phyloP scores from a whole-genome alignment of 2,329 filamentous ascomycete genomes.

The Penicillium sp. region DNA sequence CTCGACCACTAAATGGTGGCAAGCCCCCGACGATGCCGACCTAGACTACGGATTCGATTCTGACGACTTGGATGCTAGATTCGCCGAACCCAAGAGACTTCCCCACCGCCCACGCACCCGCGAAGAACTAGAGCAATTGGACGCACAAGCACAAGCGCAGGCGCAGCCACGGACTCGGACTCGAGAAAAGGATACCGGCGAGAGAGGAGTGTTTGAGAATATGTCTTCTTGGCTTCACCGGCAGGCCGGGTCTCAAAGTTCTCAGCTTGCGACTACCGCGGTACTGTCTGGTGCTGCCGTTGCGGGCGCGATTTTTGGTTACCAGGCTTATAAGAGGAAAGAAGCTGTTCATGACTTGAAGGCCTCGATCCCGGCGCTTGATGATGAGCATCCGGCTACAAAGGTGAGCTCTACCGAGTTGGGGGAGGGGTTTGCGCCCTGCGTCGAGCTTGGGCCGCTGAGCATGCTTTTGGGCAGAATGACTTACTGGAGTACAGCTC shows the following conservation, averaged over 20 bases:
- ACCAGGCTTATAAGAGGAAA: constrained; percentile 59
- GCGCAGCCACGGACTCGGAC: neutral
- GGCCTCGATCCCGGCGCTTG: constrained; percentile 62
- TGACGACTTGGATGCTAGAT: constrained; percentile 31
- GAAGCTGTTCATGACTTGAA: constrained; percentile 62
- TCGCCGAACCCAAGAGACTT: constrained; percentile 21
- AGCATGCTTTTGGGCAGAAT: constrained; percentile 6
- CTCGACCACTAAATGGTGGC: constrained; percentile 25
- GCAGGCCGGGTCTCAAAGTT: constrained; percentile 45
- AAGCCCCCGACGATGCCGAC: constrained; percentile 25
- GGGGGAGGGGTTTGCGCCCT: neutral
- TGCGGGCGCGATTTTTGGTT: constrained; percentile 58
- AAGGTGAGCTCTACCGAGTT: constrained; percentile 43
- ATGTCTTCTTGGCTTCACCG: constrained; percentile 53
- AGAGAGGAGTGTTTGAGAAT: constrained; percentile 25
- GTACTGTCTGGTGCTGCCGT: constrained; percentile 50
- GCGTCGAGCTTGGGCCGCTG: neutral
- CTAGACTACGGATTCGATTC: constrained; percentile 34
- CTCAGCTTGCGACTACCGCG: constrained; percentile 49
- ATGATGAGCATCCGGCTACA: constrained; percentile 55
- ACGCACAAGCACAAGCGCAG: neutral
- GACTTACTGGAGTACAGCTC: constrained; percentile 48
- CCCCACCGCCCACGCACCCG: constrained; percentile 9
- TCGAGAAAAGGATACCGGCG: neutral
- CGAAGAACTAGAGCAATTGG: constrained; percentile 11